Conservation (phyloP, 495 filamentous ascomycete species). For the Xylaria longipes region DNA sequence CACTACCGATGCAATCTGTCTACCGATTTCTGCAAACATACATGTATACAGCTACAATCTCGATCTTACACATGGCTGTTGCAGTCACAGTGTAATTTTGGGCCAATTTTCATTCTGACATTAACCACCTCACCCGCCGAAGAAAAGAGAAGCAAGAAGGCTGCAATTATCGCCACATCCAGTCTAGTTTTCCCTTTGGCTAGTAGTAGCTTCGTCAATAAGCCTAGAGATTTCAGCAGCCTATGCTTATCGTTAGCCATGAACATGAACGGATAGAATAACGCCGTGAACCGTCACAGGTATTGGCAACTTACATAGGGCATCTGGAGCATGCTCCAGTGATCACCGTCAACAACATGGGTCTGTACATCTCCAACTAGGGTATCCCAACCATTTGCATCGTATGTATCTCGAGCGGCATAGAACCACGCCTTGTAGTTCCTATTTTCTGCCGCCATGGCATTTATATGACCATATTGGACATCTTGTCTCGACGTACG, state of each 20-base stretch:
- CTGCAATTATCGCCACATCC: too few species aligned
- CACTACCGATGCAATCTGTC: neutral
- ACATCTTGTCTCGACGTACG: conserved; percentile 60
- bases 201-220: conserved; percentile 15
- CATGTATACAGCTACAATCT: neutral
- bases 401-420: conserved; percentile 66
- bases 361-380: conserved; percentile 64
- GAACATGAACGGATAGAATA: too few species aligned
- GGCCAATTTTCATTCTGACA: neutral
- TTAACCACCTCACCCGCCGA: too few species aligned
- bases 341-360: conserved; percentile 53
- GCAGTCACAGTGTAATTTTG: neutral
- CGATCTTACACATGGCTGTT: neutral
- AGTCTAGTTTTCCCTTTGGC: neutral
- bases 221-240: conserved; percentile 10
- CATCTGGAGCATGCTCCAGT: conserved; percentile 63
- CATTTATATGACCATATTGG: conserved; percentile 63
- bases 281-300: neutral
- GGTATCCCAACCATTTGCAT: conserved; percentile 69
- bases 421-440: conserved; percentile 57
- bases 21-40: neutral
- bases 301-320: conserved; percentile 48
- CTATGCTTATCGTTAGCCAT: conserved; percentile 14
- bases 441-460: conserved; percentile 40
- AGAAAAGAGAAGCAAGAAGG: too few species aligned